Evolutionary conservation across 305 asterid genomes (phyloP).

Genomic region (Rubia balearica): DNA sequence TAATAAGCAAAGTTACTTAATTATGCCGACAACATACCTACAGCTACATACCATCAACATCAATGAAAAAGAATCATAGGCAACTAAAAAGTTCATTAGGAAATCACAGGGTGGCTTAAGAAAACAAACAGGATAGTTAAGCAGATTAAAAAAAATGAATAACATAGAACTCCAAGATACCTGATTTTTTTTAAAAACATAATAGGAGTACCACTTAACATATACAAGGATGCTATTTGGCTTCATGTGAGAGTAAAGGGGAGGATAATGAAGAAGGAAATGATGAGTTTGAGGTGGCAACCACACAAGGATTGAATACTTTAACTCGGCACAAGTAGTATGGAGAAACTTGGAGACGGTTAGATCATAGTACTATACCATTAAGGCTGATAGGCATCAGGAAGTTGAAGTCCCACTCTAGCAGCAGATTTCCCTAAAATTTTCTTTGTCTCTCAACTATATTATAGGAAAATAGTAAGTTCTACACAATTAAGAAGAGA

Average conservation of each 20-base stretch:
- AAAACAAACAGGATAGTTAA: no score
- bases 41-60: no score
- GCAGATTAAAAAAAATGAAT: no score
- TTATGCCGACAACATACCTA: no score
- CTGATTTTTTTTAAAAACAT: not conserved
- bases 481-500: slow-evolving; percentile 31
- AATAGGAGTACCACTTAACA: not conserved
- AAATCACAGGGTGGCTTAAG: no score
- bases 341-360: not conserved
- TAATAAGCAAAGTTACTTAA: no score
- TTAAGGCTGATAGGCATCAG: slow-evolving; percentile 59
- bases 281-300: not conserved
- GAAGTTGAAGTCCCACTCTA: slow-evolving; percentile 87
- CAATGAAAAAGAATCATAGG: no score
- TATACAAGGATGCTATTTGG: not conserved
- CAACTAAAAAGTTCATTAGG: no score
- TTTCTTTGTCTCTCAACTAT: slow-evolving; percentile 76
- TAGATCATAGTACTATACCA: slow-evolving; percentile 21
- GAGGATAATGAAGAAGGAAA: not conserved
- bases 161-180: no score
- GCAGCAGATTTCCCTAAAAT: slow-evolving; percentile 77
- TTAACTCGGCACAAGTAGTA: no score
- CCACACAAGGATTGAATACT: not conserved
- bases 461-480: slow-evolving; percentile 73
- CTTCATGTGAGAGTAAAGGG: not conserved